Evolutionary conservation across 108 stramenopile species (phyloP), one percentile per base, ranked within the genome.

Genomic region (Mayamaea pseudoterrestris): DNA sequence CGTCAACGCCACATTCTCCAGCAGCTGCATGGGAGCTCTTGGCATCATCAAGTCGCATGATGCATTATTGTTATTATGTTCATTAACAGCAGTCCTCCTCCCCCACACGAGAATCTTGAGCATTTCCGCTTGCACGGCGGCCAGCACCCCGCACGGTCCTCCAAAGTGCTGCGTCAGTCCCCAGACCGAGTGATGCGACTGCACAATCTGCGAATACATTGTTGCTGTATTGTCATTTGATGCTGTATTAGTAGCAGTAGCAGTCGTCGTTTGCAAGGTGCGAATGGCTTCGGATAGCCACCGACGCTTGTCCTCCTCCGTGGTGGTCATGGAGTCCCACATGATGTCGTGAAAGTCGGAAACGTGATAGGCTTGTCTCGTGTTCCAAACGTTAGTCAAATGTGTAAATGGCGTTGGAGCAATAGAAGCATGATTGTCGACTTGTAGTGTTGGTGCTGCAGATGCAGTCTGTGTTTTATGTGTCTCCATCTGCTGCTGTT

Each of bases 61-160:
- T n/a, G 3, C 27, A 30, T 43, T 41, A 14, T 58, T 18, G 39
- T 46, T 47, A 24, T 41, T 16, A 40, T 48, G 21, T 17, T 45
- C 27, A 32, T 23, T n/a, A n/a, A n/a, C n/a, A 23, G 32, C 51
- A 4, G 21, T 23, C 23, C 49, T 50, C 35, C 41, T 56, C 6
- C 80, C 76, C 47, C 74, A 82, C 20, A 82, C 27, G 35, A 82
- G 53, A 13, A 78, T 40, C 23, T 68, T 53, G 31, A 93, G 44
- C 35, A 93, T 65, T 60, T 93, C 86, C 1, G 82, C 86, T 57
- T 86, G 83, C 13, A 89, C 51, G 1, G 80, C 74, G 1, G 92
- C 86, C 14, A 93, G 45, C 4, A 93, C 73, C 2, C 92, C 92
- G 57, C 92, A 93, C 5, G 92, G 92, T 3, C 92, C 92, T 27